Evolutionary conservation across 78 protist genomes (phyloP), one percentile per base, ranked within the genome.

Genomic region (Goniomonas avonlea): DNA sequence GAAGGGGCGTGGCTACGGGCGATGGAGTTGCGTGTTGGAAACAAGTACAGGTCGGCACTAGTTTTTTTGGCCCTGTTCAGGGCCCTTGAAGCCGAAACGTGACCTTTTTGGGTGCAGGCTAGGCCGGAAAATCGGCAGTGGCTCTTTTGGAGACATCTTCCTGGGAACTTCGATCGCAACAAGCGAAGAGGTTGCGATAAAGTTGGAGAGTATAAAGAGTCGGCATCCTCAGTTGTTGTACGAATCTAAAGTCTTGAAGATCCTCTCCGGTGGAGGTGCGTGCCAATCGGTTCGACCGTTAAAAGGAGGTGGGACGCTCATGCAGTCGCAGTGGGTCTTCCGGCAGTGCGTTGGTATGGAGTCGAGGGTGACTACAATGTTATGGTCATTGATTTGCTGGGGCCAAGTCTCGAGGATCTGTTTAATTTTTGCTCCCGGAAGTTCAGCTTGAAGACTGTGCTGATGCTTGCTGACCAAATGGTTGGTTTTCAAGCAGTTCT

Each of bases 351-450:
- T 59, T 98, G 97, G 95, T 95, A 59, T 80, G 98, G 99, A 3
- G 80, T 86, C 3, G 99, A 96, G 41, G 98, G 98, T 13, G 85
- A 90, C 38, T 86, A 81, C 84, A 86, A 86, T 32, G 90, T 90
- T 23, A 83, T 90, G 90, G 88, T 96, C 31, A 92, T 94, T 88
- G 99, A 96, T 55, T 86, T 98, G 8, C 85, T 96, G 21, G 99
- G 99, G 15, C 98, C 98, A 45, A 74, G 89, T 41, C 87, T 97
- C 70, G 99, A 95, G 39, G 98, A 95, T 81, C 88, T 94, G n/a
- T 95, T 94, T 81, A 89, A 91, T 60, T 78, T 85, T 31, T 95
- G 99, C 82, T 60, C 65, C 41, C 61, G 96, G 35, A 81, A 73
- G 50, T 90, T 94, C 73, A 56, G 88, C 25, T 38, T 89, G 73